Evolutionary conservation across 139 green algal genomes (phyloP).

Genomic region (Chlamydomonas eustigma): DNA sequence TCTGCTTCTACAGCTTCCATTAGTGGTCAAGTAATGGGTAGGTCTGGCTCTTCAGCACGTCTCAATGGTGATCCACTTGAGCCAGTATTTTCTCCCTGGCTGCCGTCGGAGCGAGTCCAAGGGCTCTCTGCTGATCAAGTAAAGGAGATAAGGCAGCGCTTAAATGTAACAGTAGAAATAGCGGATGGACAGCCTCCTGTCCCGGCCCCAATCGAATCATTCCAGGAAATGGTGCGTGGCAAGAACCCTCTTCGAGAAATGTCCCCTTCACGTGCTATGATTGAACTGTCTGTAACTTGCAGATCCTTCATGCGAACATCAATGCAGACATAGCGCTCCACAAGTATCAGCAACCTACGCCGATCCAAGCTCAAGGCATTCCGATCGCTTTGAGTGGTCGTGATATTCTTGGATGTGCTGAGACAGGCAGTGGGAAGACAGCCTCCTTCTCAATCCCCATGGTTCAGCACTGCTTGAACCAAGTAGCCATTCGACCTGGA

Average conservation of each 20-base stretch:
- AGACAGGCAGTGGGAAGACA: slow-evolving; percentile 91
- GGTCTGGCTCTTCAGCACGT: not conserved
- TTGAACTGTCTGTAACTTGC: slow-evolving; percentile 16
- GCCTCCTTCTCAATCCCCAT: slow-evolving; percentile 81
- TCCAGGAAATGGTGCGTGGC: slow-evolving; percentile 70
- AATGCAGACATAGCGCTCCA: slow-evolving; percentile 69
- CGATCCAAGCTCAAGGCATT: slow-evolving; percentile 86
- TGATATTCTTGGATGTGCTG: slow-evolving; percentile 86
- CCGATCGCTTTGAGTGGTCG: slow-evolving; percentile 73
- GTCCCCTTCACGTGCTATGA: not conserved
- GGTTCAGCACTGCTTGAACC: slow-evolving; percentile 79
- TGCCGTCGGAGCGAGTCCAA: slow-evolving; percentile 52
- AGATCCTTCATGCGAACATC: slow-evolving; percentile 77
- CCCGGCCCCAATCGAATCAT: slow-evolving; percentile 63
- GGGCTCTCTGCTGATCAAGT: slow-evolving; percentile 57
- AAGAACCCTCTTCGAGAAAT: not conserved
- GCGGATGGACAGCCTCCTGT: slow-evolving; percentile 29
- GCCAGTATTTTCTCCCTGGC: slow-evolving; percentile 38
- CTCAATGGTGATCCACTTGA: slow-evolving; percentile 5
- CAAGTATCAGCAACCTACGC: slow-evolving; percentile 82
- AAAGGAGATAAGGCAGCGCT: slow-evolving; percentile 58
- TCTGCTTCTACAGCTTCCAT: not conserved
- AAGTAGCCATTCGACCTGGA: slow-evolving; percentile 53
- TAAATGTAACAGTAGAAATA: slow-evolving; percentile 65
- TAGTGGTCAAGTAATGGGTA: not conserved